Conservation (phyloP, 805 yeast species). For the Grigorovia yakushimaensis region DNA sequence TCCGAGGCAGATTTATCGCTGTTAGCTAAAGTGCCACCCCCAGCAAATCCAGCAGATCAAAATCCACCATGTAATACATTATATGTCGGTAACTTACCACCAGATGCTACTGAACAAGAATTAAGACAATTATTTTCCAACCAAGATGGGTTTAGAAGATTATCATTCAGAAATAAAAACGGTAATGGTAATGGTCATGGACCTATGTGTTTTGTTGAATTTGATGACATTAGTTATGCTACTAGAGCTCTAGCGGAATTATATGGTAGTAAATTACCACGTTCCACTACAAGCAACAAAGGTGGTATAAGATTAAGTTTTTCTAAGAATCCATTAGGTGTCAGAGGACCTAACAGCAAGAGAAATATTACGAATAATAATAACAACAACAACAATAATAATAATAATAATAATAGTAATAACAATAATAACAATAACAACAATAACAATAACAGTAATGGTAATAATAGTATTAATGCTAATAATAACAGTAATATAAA, state of each 20-base stretch:
- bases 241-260: conserved; percentile 89
- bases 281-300: conserved; percentile 50
- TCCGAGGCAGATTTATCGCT: conserved; percentile 56
- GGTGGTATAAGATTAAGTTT: conserved; percentile 93
- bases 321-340: conserved; percentile 95
- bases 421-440: background rate
- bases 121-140: conserved; percentile 77
- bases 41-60: conserved; percentile 97
- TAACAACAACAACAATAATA: conserved; percentile 8
- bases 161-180: conserved; percentile 78
- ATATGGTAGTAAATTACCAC: conserved; percentile 84
- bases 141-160: conserved; percentile 85
- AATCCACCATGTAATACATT: conserved; percentile 97
- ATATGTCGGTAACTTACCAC: conserved; percentile 94
- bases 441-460: conserved; percentile 3
- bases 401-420: conserved; percentile 1
- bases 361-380: conserved; percentile 25
- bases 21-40: conserved; percentile 75
- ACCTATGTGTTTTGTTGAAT: conserved; percentile 99
- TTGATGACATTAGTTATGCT: conserved; percentile 90
- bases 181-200: conserved; percentile 55
- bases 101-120: conserved; percentile 92
- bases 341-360: conserved; percentile 58
- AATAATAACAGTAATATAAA: background rate
- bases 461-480: background rate